Conservation (phyloP, 805 yeast species). For the Komagataella mondaviorum region DNA sequence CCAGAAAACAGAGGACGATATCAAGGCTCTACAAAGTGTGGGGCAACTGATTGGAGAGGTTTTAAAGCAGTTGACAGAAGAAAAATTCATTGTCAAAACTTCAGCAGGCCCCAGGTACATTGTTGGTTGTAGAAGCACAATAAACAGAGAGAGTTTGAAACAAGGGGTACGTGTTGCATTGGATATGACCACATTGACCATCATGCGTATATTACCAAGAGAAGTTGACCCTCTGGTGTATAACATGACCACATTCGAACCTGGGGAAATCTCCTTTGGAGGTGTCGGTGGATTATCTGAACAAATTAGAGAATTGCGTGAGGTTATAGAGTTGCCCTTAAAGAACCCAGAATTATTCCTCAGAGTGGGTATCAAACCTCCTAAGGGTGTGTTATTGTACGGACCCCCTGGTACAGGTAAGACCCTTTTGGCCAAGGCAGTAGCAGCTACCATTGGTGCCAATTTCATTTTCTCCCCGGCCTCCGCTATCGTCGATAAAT, state of each 20-base stretch:
- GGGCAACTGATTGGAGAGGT: conserved; percentile 98
- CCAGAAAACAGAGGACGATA: conserved; percentile 92
- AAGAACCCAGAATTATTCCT: conserved; percentile 93
- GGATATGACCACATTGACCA: conserved; percentile 95
- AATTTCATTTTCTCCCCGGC: conserved; percentile 98
- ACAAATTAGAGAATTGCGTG: conserved; percentile 92
- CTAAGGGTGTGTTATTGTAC: conserved; percentile 90
- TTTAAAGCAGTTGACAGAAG: conserved; percentile 87
- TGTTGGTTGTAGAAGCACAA: conserved; percentile 92
- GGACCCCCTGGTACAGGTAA: conserved; percentile 99
- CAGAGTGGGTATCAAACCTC: conserved; percentile 97
- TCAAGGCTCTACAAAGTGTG: conserved; percentile 91
- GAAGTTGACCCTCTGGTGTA: conserved; percentile 97
- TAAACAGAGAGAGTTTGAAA: conserved; percentile 67
- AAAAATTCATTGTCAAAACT: conserved; percentile 90
- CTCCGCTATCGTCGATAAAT: conserved; percentile 93
- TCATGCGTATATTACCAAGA: conserved; percentile 93
- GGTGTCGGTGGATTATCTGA: conserved; percentile 95
- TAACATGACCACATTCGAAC: conserved; percentile 95
- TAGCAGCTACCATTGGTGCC: conserved; percentile 97
- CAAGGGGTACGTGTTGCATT: conserved; percentile 95
- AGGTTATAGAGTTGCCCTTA: conserved; percentile 92
- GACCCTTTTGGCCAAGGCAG: conserved; percentile 91
- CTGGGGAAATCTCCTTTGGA: conserved; percentile 91
- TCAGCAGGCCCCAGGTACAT: conserved; percentile 95